phyloP scores from a whole-genome alignment of 352 stramenopile genomes.

The Globisporangium lucens region DNA sequence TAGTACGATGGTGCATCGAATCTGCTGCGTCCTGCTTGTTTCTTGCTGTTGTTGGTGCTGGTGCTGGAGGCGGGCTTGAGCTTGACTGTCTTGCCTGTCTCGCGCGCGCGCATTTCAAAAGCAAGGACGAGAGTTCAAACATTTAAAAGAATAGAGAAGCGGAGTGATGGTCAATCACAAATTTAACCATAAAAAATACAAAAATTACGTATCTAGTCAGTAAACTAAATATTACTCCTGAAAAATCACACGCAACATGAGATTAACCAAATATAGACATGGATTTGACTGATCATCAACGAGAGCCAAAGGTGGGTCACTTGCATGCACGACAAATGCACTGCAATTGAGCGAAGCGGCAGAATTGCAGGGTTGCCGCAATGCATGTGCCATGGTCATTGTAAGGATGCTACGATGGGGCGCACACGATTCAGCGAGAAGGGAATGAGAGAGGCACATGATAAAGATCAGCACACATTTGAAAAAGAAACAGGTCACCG shows the following conservation, averaged over 20 bases:
- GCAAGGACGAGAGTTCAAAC: constrained; percentile 9
- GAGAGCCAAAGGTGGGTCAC: not conserved
- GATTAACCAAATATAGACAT: not conserved
- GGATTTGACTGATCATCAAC: not conserved
- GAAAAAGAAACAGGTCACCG: not conserved
- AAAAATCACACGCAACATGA: not conserved
- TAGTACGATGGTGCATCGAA: not conserved
- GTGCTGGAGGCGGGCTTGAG: not conserved
- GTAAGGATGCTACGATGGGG: not conserved
- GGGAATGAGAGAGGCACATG: not conserved
- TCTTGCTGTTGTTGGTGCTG: not conserved
- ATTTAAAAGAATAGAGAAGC: constrained; percentile 8
- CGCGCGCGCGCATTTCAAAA: constrained; percentile 7
- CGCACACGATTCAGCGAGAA: too few relatives aligned
- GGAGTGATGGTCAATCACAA: not conserved
- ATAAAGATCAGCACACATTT: not conserved
- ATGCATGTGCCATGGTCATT: not conserved
- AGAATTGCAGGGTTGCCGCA: not conserved
- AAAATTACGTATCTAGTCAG: not conserved
- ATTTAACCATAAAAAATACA: not conserved
- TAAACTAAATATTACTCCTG: not conserved
- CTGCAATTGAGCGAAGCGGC: not conserved
- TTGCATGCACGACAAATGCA: not conserved
- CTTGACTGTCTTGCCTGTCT: not conserved
- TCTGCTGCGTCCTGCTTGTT: not conserved